Evolutionary conservation across 768 basidiomycete species (phyloP).

Genomic region (Scleroderma bovista): DNA sequence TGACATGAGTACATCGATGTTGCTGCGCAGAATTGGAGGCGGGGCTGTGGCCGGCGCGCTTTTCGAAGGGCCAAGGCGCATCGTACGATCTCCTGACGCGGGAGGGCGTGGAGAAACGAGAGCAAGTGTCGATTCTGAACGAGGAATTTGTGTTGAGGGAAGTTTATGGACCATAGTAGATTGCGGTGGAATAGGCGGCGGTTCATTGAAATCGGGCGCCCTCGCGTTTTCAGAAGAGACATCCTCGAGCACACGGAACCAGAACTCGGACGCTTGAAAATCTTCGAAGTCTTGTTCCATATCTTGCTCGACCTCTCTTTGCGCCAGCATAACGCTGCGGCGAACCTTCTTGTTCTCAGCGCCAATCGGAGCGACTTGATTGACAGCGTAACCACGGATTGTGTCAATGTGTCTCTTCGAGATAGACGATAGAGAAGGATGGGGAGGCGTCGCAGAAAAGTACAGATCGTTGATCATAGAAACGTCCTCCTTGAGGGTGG

Average conservation of each 20-base stretch:
- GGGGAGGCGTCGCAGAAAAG: slow-evolving; percentile 58
- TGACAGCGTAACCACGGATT: slow-evolving; percentile 63
- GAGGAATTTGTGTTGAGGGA: slow-evolving; percentile 15
- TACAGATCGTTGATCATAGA: slow-evolving; percentile 86
- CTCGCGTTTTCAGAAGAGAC: slow-evolving; percentile 33
- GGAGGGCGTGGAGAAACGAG: slow-evolving; percentile 5
- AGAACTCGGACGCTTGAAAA: slow-evolving; percentile 85
- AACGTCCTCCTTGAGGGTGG: slow-evolving; percentile 80
- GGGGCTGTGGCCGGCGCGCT: slow-evolving; percentile 8
- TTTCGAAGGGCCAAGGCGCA: slow-evolving; percentile 11
- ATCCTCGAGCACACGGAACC: slow-evolving; percentile 84
- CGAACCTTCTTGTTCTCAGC: slow-evolving; percentile 53
- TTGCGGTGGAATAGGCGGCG: slow-evolving; percentile 8
- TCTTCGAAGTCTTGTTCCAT: slow-evolving; percentile 93
- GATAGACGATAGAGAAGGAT: slow-evolving; percentile 56
- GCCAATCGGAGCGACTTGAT: slow-evolving; percentile 37
- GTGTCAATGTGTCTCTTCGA: slow-evolving; percentile 63
- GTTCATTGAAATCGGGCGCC: slow-evolving; percentile 2
- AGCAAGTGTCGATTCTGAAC: slow-evolving; percentile 35
- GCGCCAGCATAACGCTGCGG: slow-evolving; percentile 75
- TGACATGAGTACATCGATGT: slow-evolving; percentile 82
- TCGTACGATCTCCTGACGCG: slow-evolving; percentile 21
- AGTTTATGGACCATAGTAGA: slow-evolving; percentile 2
- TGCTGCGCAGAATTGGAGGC: slow-evolving; percentile 31
- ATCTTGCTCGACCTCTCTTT: slow-evolving; percentile 76